phyloP scores from a whole-genome alignment of 2,329 filamentous ascomycete species.

The Trichoderma koningii region DNA sequence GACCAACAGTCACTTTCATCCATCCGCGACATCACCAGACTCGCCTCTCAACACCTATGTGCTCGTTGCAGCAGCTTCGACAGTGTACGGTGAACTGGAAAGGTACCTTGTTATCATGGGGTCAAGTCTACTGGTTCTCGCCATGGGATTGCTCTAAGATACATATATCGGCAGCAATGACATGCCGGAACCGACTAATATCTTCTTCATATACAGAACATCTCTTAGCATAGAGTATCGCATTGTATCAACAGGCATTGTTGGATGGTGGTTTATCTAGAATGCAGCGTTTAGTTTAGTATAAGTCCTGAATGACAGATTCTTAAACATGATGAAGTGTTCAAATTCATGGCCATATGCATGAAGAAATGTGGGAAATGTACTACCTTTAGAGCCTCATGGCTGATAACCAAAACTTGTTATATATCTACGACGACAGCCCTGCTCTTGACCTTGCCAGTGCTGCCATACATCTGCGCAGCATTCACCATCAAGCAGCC shows the following conservation, averaged over 20 bases:
- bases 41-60: not conserved
- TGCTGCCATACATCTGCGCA: constrained; percentile 56
- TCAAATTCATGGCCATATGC: too few species aligned
- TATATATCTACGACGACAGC: constrained; percentile 42
- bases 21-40: not conserved
- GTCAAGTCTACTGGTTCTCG: not conserved
- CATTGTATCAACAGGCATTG: not conserved
- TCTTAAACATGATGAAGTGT: not conserved
- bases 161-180: not conserved
- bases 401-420: not conserved
- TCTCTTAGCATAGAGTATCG: constrained; percentile 3
- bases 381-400: not conserved
- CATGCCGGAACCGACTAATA: not conserved
- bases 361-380: not conserved
- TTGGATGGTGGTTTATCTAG: not conserved
- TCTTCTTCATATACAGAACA: constrained; percentile 19
- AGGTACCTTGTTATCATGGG: constrained; percentile 5
- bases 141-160: not conserved
- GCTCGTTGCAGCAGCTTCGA: constrained; percentile 14
- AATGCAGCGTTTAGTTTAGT: not conserved
- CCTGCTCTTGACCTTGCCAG: constrained; percentile 50
- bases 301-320: not conserved
- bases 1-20: not conserved
- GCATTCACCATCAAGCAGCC: constrained; percentile 57
- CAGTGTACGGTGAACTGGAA: not conserved